A percentile compares a stretch with the other conserved stretches of the same genome.
Conservation (phyloP, 2,329 filamentous ascomycete genomes). For the Fusarium annulatum region DNA sequence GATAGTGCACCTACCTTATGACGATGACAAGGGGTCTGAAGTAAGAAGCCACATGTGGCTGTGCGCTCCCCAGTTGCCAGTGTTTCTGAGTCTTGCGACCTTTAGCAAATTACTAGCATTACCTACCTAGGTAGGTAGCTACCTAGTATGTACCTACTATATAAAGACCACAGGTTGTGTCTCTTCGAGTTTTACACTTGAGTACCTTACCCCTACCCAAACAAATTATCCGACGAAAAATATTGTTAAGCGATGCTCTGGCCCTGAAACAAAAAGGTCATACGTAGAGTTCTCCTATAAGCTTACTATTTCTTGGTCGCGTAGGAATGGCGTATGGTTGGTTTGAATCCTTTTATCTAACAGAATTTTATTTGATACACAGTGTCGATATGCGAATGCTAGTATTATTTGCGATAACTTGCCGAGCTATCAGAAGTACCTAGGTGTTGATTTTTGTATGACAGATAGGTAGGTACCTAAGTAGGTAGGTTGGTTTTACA, state of each 20-base stretch:
- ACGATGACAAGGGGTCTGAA: conserved; percentile 43
- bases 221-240: neutral
- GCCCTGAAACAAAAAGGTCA: neutral
- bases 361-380: neutral
- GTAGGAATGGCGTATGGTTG: neutral
- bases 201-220: neutral
- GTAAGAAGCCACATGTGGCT: conserved; percentile 35
- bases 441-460: neutral
- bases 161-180: too few relatives aligned
- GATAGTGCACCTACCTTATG: conserved; percentile 31
- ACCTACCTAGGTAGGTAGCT: too few relatives aligned
- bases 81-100: neutral
- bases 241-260: neutral
- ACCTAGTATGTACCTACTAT: too few relatives aligned
- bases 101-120: neutral
- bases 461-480: neutral
- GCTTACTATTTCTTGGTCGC: neutral
- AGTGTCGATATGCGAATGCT: neutral
- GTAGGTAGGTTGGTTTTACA: neutral
- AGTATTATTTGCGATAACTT: neutral
- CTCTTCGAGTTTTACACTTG: neutral
- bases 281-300: neutral
- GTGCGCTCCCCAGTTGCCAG: neutral
- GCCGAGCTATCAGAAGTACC: neutral
- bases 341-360: neutral